Base-by-base conservation (phyloP, 1,284 basidiomycete species). In the Trichosporon asahii region DNA sequence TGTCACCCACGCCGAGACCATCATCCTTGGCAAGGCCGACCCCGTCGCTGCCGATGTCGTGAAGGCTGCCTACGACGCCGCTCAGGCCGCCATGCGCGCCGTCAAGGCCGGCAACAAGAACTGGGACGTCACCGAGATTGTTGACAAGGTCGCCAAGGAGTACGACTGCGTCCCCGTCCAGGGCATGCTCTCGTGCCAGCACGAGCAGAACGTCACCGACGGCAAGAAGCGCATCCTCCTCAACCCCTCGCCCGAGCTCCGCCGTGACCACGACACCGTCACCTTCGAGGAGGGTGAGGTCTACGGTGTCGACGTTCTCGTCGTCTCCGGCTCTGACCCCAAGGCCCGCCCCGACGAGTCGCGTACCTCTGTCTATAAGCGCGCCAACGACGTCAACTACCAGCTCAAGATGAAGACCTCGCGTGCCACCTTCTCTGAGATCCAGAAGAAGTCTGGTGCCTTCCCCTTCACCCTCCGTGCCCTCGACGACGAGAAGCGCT, bases 321-420 rank as follows among this genome's bases (percentile, higher is more conserved):
- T 99, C 69, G 91, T 94, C n/a, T 90, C 93, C 66, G 89, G 89
- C 44, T 89, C 92, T 75, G 93, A 94, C 77, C 66, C 63, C 12
- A 77, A 93, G 91, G 91, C 94, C 70, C 92, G 93, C 70, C 77
- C 90, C 55, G 93, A 96, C 83, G 91, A 94, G 77, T 89, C 92
- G 49, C 89, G 92, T 80, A 97, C 95, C 66, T 93, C 93, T 49
- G 90, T 99, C 81, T 98, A 93, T 88, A 94, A 97, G 84, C 90
- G 93, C 75, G 92, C 93, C 80, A 89, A 89, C 67, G 86, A 88
- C 55, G 88, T 95, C 73, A 96, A 93, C 66, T 99, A 98, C 86
- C 92, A 95, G 82, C 88, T 98, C 79, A 99, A 98, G 88, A 91
- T 97, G 90, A 97, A 96, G 86, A 96, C 93, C 68, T 95, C 95